Evolutionary conservation across 345 rosid genomes (phyloP).

Genomic region (Cardiospermum halicacabum): DNA sequence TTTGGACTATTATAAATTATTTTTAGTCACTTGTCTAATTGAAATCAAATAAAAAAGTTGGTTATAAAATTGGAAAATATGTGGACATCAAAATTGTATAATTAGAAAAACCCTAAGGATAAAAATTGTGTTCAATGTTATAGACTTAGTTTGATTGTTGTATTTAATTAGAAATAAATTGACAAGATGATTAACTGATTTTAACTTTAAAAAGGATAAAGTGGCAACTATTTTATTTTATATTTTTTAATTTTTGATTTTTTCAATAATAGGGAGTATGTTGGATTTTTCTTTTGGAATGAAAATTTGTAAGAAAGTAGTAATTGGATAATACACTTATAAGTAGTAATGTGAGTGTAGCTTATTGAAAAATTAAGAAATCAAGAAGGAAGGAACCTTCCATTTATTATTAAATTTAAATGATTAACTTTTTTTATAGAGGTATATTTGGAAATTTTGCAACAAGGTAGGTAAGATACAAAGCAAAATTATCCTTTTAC

Average conservation of each 20-base stretch:
- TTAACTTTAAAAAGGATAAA: neutral
- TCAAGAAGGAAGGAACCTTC: neutral
- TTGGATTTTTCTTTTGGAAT: conserved; percentile 16
- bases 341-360: neutral
- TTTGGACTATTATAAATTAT: neutral
- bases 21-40: conserved; percentile 8
- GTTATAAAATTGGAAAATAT: neutral
- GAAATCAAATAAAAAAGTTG: neutral
- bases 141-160: conserved; percentile 8
- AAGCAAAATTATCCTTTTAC: too few relatives aligned
- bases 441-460: too few relatives aligned
- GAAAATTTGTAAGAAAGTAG: neutral
- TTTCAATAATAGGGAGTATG: conserved; percentile 15
- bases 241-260: too few relatives aligned
- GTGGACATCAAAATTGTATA: neutral
- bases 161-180: conserved; percentile 11
- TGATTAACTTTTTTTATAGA: neutral
- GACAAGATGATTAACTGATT: conserved; percentile 12
- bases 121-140: neutral
- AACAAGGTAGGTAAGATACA: too few relatives aligned
- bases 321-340: conserved; percentile 7
- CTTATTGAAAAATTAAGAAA: neutral
- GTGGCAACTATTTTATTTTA: neutral
- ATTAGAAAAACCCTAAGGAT: neutral
- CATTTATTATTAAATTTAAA: neutral